Percentiles rank a stretch among this genome's conserved stretches.
phyloP scores from a whole-genome alignment of 2,329 filamentous ascomycete genomes.

The Parafenestella ontariensis region DNA sequence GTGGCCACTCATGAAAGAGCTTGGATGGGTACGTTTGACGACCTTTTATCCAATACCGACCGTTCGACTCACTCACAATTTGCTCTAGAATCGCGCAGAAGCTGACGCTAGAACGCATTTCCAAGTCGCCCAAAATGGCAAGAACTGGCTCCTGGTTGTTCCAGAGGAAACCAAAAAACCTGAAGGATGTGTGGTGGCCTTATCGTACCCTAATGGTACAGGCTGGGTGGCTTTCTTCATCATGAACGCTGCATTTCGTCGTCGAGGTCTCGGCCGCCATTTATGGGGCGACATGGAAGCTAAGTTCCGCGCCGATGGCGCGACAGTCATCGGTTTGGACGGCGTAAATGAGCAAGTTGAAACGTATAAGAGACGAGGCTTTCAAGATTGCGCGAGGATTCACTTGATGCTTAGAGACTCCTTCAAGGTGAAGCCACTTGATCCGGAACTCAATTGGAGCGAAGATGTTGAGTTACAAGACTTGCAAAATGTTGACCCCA shows the following conservation, averaged over 20 bases:
- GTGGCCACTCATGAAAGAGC: conserved; percentile 45
- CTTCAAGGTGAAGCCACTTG: conserved; percentile 13
- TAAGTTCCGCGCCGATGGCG: conserved; percentile 25
- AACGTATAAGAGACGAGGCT: conserved; percentile 46
- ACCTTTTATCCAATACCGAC: neutral
- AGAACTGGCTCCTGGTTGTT: conserved; percentile 42
- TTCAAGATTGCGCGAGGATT: conserved; percentile 36
- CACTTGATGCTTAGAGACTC: conserved; percentile 35
- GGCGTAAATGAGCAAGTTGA: conserved; percentile 46
- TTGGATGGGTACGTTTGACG: conserved; percentile 40
- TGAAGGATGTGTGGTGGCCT: conserved; percentile 42
- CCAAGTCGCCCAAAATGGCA: conserved; percentile 26
- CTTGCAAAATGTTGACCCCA: conserved; percentile 28
- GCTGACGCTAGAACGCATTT: conserved; percentile 45
- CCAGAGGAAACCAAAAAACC: conserved; percentile 29
- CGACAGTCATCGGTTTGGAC: conserved; percentile 43
- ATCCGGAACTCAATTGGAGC: conserved; percentile 1
- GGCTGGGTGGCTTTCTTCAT: conserved; percentile 51
- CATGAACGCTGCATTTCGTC: conserved; percentile 36
- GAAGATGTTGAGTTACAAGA: conserved; percentile 23
- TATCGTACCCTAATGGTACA: conserved; percentile 45
- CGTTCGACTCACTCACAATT: conserved; percentile 1
- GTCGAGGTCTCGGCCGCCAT: conserved; percentile 41
- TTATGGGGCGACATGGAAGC: conserved; percentile 40
- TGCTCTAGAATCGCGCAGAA: conserved; percentile 40